phyloP scores from a whole-genome alignment of 805 yeast species.

The Saccharomycopsis synnaedendra region DNA sequence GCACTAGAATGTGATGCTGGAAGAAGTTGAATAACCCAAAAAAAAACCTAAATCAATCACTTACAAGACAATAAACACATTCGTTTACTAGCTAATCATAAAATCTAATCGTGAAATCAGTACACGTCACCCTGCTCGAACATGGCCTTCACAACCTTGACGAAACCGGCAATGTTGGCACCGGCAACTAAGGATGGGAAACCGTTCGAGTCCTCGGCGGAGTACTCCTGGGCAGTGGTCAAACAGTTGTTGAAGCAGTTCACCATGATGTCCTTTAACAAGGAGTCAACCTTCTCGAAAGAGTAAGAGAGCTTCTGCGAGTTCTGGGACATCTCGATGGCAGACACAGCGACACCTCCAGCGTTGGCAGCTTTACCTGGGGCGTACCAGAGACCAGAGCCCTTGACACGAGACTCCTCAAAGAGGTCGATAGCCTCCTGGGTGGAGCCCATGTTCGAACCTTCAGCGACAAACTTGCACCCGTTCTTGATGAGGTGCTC shows the following conservation, averaged over 20 bases:
- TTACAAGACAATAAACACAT: background rate
- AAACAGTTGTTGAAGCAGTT: slow-evolving; percentile 89
- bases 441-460: slow-evolving; percentile 99
- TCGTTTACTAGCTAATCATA: slow-evolving; percentile 8
- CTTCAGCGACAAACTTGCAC: slow-evolving; percentile 91
- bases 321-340: slow-evolving; percentile 99
- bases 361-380: slow-evolving; percentile 99
- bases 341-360: slow-evolving; percentile 99
- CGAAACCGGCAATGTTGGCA: slow-evolving; percentile 98
- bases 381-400: slow-evolving; percentile 83
- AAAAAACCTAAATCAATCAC: too few relatives aligned
- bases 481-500: slow-evolving; percentile 88
- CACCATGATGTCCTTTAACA: slow-evolving; percentile 87
- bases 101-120: slow-evolving; percentile 8
- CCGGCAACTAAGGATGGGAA: slow-evolving; percentile 96
- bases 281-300: slow-evolving; percentile 81
- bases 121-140: slow-evolving; percentile 83
- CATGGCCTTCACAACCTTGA: slow-evolving; percentile 98
- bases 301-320: slow-evolving; percentile 90
- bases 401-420: slow-evolving; percentile 61
- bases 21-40: too few relatives aligned
- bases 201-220: slow-evolving; percentile 52
- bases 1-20: too few relatives aligned
- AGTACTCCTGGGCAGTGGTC: slow-evolving; percentile 72
- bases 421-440: slow-evolving; percentile 93